Base-by-base conservation (phyloP, 2,329 filamentous ascomycete species). In the Paraphoma chrysanthemicola region DNA sequence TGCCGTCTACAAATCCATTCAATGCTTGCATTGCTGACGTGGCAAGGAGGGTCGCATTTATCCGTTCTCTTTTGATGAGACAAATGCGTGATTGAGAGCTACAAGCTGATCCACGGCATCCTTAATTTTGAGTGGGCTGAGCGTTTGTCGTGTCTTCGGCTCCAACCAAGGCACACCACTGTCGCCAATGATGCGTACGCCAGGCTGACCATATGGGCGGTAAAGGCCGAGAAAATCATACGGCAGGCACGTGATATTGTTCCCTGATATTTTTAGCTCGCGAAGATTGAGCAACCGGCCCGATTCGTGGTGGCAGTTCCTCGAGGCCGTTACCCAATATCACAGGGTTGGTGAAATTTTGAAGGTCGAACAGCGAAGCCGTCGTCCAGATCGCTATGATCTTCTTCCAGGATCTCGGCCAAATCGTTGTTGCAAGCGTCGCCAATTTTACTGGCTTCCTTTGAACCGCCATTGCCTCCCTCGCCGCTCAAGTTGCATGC, bases 221-320 rank as follows among this genome's bases (percentile, higher is more conserved):
- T 67, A 54, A 33, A 73, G 51, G 2, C 53, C 30, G 1, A 73
- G 48, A 2, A 75, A 48, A 30, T 74, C 71, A 36, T 62, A 64
- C 1, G 73, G 73, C 7, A 75, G 57, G n/a, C 28, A 64, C 14
- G 48, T 47, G 9, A 75, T 53, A 9, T 56, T 53, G 52, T 74
- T 75, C 6, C 54, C 45, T 8, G 62, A 63, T 1, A 75, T 39
- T 42, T 73, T 61, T 2, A 75, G 54, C 1, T 51, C 53, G 8
- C 48, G 41, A 2, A 75, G 61, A 33, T 65, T 68, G 1, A 17
- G 36, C 2, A 75, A 53, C 2, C 60, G 59, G 12, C n/a, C 57
- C 46, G 14, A 75, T 68, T 4, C 67, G 61, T 39, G 70, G 60
- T 2, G 72, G 72, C 6, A 76, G 51, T 39, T 71, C 63, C 16